Evolutionary conservation across 179 eudicot species (phyloP), one percentile per base, ranked within the genome.

Genomic region (Silene coronaria): DNA sequence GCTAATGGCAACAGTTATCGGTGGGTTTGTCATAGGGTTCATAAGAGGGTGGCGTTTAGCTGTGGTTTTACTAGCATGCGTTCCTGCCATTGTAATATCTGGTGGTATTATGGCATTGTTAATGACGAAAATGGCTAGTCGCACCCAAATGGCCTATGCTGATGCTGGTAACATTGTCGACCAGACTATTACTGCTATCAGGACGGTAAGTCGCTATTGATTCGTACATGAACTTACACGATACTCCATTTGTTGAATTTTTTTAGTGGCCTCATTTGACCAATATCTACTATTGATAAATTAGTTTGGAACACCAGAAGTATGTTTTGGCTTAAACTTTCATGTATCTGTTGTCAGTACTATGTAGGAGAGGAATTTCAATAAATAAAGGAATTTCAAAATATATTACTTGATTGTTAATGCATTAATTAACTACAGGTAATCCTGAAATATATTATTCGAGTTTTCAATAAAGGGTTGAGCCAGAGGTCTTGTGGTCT

Each of bases 161-260:
- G 87, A 88, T 23, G 98, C 98, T 27, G 95, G 95, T 70, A 90
- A 85, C 80, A 87, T 94, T 13, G 97, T 90, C 2, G 96, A 92
- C 73, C 92, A 94, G 67, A 82, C 96, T 58, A 74, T 92, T 0
- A 92, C 96, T 67, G 86, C 92, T 69, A 90, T 94, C 71, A 80
- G 89, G 80, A 94, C 98, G 6, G 98, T 92, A 84, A 78, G 89
- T 74, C 60, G 60, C 67, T 67, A 3, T 16, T 6, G 9, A 55
- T 27, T n/a, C 8, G 11, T 62, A 7, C 9, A 12, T 28, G 4
- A 26, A 9, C n/a, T 78, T 13, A 36, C 27, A n/a, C 3, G 21
- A 5, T 6, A 3, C 32, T 28, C 3, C 12, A 11, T 42, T 42
- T 11, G 8, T 42, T 0, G 9, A 5, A 22, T 23, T 8, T 27